Evolutionary conservation across 1,139 yeast genomes (phyloP).

Genomic region (Sugiyamaella xylanicola): DNA sequence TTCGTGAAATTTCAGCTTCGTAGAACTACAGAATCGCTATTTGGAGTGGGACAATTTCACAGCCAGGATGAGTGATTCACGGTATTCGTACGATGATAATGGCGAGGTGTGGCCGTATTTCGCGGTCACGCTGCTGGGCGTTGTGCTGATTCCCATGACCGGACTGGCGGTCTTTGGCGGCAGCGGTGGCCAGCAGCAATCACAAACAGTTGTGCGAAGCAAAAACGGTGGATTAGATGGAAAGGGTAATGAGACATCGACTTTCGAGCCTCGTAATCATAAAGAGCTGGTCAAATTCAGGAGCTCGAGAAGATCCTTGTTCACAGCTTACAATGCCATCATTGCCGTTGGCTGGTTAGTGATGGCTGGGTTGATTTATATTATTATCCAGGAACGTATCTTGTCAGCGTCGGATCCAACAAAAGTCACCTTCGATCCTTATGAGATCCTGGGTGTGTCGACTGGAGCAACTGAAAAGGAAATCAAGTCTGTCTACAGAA

Average conservation of each 20-base stretch:
- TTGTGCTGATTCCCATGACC: slow-evolving; percentile 72
- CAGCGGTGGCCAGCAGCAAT: not conserved
- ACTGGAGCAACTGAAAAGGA: slow-evolving; percentile 72
- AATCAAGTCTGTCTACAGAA: slow-evolving; percentile 80
- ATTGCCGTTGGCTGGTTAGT: slow-evolving; percentile 69
- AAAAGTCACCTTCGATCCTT: slow-evolving; percentile 70
- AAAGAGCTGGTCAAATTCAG: slow-evolving; percentile 39
- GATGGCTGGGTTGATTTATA: slow-evolving; percentile 54
- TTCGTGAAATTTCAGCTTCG: not conserved
- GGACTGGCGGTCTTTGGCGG: slow-evolving; percentile 9
- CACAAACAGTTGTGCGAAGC: not conserved
- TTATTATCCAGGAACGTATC: slow-evolving; percentile 50
- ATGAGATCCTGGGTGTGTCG: slow-evolving; percentile 76
- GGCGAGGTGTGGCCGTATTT: slow-evolving; percentile 97
- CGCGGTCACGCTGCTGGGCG: slow-evolving; percentile 68
- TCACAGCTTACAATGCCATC: slow-evolving; percentile 45
- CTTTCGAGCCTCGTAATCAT: slow-evolving; percentile 47
- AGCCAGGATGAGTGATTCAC: slow-evolving; percentile 44
- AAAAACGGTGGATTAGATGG: not conserved
- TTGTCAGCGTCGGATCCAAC: slow-evolving; percentile 3
- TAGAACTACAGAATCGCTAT: not conserved
- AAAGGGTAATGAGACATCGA: not conserved
- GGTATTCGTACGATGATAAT: slow-evolving; percentile 75
- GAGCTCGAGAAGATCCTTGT: slow-evolving; percentile 40
- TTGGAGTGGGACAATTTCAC: not conserved